These are phyloP conservation scores for Cutaneotrichosporon sp. DNA, from an alignment of 1,284 basidiomycete genomes.

Conservation along the genomic window DNA sequence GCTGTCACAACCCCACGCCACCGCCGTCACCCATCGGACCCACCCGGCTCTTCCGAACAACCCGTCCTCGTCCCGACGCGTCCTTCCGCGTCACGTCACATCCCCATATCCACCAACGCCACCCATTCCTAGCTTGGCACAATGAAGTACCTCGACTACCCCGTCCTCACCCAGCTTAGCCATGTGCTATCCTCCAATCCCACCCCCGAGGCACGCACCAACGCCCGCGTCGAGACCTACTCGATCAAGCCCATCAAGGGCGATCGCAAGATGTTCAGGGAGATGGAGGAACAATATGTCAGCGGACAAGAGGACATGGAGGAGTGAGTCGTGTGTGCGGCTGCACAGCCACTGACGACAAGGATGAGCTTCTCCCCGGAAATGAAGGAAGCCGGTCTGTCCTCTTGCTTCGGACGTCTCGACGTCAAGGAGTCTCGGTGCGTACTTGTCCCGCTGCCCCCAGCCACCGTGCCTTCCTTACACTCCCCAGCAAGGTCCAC, in stretches of 20 bases:
- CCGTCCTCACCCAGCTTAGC: conserved; percentile 74
- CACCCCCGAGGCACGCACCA: conserved; percentile 84
- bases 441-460: conserved; percentile 26
- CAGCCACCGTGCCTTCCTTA: conserved; percentile 1
- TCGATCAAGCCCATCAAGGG: conserved; percentile 96
- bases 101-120: not conserved
- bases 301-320: conserved; percentile 52
- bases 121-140: conserved; percentile 18
- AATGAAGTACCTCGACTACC: conserved; percentile 92
- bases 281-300: conserved; percentile 79
- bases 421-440: conserved; percentile 53
- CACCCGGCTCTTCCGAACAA: not conserved
- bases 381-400: conserved; percentile 50
- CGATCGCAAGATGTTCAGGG: conserved; percentile 94
- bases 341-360: not conserved
- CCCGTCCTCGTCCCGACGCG: not conserved
- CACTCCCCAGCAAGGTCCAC: conserved; percentile 49
- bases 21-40: not conserved
- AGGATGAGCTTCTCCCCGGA: conserved; percentile 54
- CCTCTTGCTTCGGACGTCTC: conserved; percentile 52
- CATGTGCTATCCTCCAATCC: conserved; percentile 68
- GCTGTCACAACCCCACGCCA: not conserved
- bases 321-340: conserved; percentile 45
- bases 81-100: not conserved
- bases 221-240: conserved; percentile 94